These are phyloP conservation scores for Papiliotrema terrestris DNA, from an alignment of 1,284 basidiomycete species.

Conservation along the genomic window DNA sequence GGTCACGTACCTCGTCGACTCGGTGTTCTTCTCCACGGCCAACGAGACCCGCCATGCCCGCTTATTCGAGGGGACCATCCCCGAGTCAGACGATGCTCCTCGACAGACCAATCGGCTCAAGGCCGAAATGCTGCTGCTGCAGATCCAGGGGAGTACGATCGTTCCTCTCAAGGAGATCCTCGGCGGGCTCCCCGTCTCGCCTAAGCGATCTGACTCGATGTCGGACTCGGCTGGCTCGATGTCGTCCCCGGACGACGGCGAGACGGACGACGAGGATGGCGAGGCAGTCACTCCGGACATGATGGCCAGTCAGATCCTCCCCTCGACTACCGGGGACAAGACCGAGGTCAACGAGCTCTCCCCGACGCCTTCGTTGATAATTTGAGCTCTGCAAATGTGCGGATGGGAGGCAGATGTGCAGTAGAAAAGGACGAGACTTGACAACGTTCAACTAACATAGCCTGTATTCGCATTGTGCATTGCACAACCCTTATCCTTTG, in stretches of 20 bases:
- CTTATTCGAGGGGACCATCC: slow-evolving; percentile 11
- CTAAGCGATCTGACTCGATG: slow-evolving; percentile 6
- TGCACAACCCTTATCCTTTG: no score
- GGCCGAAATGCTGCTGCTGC: slow-evolving; percentile 26
- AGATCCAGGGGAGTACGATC: slow-evolving; percentile 3
- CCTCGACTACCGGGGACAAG: not conserved
- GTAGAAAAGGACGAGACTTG: not conserved
- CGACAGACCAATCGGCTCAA: slow-evolving; percentile 16
- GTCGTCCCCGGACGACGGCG: slow-evolving; percentile 11
- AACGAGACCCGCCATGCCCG: slow-evolving; percentile 9
- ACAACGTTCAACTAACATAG: no score
- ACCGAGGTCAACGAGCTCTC: not conserved
- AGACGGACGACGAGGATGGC: slow-evolving; percentile 14
- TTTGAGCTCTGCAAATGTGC: not conserved
- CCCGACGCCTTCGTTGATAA: not conserved
- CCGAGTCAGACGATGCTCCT: slow-evolving; percentile 3
- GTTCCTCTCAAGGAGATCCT: slow-evolving; percentile 6
- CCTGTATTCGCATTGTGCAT: no score
- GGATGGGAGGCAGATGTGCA: not conserved
- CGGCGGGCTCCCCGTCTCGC: not conserved
- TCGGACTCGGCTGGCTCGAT: slow-evolving; percentile 10
- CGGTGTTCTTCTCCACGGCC: slow-evolving; percentile 16
- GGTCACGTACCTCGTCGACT: slow-evolving; percentile 18
- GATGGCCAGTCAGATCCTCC: slow-evolving; percentile 3
- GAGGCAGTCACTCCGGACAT: slow-evolving; percentile 27